Base-by-base conservation (phyloP, 2,329 filamentous ascomycete species). In the Aspergillus latus region DNA sequence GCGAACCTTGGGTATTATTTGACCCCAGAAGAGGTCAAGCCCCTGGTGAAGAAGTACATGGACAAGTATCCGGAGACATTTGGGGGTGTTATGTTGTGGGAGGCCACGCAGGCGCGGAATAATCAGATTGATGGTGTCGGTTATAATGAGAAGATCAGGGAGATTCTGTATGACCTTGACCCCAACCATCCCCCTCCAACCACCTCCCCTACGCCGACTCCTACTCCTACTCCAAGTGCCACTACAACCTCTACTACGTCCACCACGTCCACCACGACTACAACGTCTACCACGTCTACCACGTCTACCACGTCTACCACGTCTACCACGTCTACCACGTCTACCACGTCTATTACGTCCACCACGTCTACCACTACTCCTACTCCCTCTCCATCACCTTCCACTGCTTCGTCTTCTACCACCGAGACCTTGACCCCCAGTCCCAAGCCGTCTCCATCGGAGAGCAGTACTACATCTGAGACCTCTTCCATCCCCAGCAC, bases 21-120 rank as follows among this genome's bases (percentile, higher is more conserved):
- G 13, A 68, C 65, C 1, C 78, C 79, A 0, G 56, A 62, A 1
- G 75, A 84, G 57, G 80, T 77, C 2, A 67, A 76, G 52, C 63
- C 65, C 2, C 61, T 85, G 51, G 68, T 84, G 26, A 61, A 69
- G n/a, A 63, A 69, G 42, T 80, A 77, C 59, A 74, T 74, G 58
- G 65, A 65, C 13, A 65, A 72, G 21, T 72, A 75, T 57, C 68
- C 73, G 1, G 54, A 71, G 21, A 70, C 68, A 1, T 85, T 85
- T 60, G 83, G 82, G 40, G 84, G 84, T 70, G 73, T 84, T 40
- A 85, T 85, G 82, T 66, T 85, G 4, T 85, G 81, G 80, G 82
- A 84, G 51, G 80, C 81, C 4, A 81, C 79, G 1, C 73, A 74
- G 9, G 76, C 77, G n/a, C 68, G 74, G 10, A 70, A 71, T 51